Percentiles rank a stretch among this genome's conserved stretches.
Evolutionary conservation across 2,329 filamentous ascomycete genomes (phyloP).

Genomic region (Metarhizium album): DNA sequence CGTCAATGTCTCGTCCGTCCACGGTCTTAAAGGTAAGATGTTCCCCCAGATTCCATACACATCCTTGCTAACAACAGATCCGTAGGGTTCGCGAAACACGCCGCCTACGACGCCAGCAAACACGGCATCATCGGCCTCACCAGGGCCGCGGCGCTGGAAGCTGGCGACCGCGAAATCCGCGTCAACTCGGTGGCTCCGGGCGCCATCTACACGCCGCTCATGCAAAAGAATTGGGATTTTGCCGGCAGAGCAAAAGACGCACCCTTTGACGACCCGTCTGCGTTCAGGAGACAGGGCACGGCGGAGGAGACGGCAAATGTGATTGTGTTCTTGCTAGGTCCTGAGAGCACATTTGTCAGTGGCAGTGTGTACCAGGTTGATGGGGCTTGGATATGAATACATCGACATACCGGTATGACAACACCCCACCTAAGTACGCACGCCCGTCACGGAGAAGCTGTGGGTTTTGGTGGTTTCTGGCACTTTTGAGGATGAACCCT

Average conservation of each 20-base stretch:
- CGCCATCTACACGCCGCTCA: slow-evolving; percentile 36
- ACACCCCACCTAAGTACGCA: too few species aligned
- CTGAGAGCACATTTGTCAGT: slow-evolving; percentile 34
- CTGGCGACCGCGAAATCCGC: slow-evolving; percentile 29
- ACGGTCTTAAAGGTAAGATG: slow-evolving; percentile 26
- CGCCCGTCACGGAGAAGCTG: too few species aligned
- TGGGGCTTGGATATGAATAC: slow-evolving; percentile 25
- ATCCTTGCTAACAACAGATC: background rate
- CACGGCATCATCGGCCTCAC: slow-evolving; percentile 24
- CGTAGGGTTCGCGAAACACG: slow-evolving; percentile 20
- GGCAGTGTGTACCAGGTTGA: slow-evolving; percentile 35
- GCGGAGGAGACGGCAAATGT: slow-evolving; percentile 35
- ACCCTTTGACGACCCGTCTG: slow-evolving; percentile 30
- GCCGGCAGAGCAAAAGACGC: slow-evolving; percentile 21
- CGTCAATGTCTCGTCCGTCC: slow-evolving; percentile 44
- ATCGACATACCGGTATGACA: too few species aligned
- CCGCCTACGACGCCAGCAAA: slow-evolving; percentile 24
- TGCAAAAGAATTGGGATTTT: slow-evolving; percentile 31
- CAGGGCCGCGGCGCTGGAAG: slow-evolving; percentile 20
- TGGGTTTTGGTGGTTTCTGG: too few species aligned
- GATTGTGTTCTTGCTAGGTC: slow-evolving; percentile 36
- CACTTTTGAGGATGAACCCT: too few species aligned
- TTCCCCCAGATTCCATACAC: background rate
- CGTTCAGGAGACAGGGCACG: slow-evolving; percentile 32
- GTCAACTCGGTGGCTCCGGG: slow-evolving; percentile 35